phyloP scores from a whole-genome alignment of 176 grass and related monocot genomes.

The Musa schizocarpa region DNA sequence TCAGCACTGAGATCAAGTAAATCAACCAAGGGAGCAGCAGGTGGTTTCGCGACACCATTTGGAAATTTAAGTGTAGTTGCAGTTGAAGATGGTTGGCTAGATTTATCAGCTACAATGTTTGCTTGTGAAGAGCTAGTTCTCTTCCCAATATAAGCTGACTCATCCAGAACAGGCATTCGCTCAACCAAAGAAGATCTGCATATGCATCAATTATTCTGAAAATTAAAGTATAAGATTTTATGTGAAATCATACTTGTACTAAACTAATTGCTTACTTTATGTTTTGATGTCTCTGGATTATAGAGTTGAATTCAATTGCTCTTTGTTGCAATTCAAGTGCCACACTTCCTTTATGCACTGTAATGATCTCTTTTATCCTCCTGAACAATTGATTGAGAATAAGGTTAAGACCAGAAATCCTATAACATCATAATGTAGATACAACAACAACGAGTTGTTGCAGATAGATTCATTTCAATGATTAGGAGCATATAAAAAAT shows the following conservation, averaged over 20 bases:
- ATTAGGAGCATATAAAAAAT: too few relatives aligned
- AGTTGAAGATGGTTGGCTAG: conserved; percentile 26
- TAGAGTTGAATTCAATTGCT: conserved; percentile 95
- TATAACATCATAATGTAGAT: background rate
- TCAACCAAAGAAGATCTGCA: conserved; percentile 93
- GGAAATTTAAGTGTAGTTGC: conserved; percentile 63
- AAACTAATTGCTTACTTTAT: conserved; percentile 57
- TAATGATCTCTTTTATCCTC: conserved; percentile 83
- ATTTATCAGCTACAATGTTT: conserved; percentile 45
- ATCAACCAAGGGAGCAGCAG: conserved; percentile 56
- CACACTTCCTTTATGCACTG: conserved; percentile 68
- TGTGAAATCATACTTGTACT: background rate
- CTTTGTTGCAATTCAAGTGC: conserved; percentile 95
- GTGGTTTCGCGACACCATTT: conserved; percentile 81
- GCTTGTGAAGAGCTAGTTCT: conserved; percentile 54
- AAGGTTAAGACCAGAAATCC: background rate
- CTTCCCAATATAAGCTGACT: conserved; percentile 63
- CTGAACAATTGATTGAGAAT: conserved; percentile 30
- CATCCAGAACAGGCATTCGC: conserved; percentile 94
- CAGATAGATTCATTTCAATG: too few relatives aligned
- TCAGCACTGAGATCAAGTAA: conserved; percentile 87
- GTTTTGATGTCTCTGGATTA: conserved; percentile 85
- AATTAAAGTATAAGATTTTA: background rate
- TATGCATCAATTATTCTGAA: conserved; percentile 8
- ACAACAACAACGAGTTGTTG: too few relatives aligned